Conservation (phyloP, 1,284 basidiomycete species). For the Laetiporus sulphureus region DNA sequence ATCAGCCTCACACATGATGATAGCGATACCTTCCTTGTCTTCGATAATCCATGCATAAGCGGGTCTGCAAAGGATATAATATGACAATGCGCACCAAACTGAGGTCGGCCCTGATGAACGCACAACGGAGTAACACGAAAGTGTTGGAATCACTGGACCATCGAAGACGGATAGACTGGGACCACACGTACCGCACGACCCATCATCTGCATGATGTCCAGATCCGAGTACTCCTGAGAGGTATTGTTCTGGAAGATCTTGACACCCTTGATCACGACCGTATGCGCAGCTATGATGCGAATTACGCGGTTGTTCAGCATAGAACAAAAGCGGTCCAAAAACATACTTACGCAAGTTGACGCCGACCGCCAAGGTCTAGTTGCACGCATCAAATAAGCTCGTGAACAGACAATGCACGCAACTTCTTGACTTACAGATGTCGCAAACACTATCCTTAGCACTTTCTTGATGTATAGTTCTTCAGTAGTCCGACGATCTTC, state of each 20-base stretch:
- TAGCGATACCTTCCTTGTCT: constrained; percentile 74
- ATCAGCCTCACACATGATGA: constrained; percentile 76
- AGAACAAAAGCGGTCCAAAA: not conserved
- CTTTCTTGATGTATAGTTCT: constrained; percentile 58
- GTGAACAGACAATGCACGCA: too few species aligned
- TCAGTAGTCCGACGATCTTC: constrained; percentile 71
- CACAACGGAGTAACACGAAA: not conserved
- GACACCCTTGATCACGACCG: constrained; percentile 80
- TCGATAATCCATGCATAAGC: constrained; percentile 11
- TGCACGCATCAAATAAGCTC: too few species aligned
- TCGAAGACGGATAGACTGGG: not conserved
- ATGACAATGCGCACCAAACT: constrained; percentile 59
- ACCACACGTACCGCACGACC: constrained; percentile 66
- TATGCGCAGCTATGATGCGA: constrained; percentile 55
- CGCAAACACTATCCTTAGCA: constrained; percentile 62
- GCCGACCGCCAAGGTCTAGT: constrained; percentile 82
- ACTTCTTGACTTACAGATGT: constrained; percentile 64
- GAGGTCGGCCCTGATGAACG: constrained; percentile 72
- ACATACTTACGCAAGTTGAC: constrained; percentile 77
- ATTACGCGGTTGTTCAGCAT: not conserved
- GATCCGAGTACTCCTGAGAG: constrained; percentile 70
- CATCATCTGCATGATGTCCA: constrained; percentile 84
- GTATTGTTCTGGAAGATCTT: constrained; percentile 60
- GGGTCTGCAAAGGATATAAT: not conserved
- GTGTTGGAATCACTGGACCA: not conserved